Evolutionary conservation across 78 protist species (phyloP), one percentile per base, ranked within the genome.

Genomic region (Dictyostelium intermedium): DNA sequence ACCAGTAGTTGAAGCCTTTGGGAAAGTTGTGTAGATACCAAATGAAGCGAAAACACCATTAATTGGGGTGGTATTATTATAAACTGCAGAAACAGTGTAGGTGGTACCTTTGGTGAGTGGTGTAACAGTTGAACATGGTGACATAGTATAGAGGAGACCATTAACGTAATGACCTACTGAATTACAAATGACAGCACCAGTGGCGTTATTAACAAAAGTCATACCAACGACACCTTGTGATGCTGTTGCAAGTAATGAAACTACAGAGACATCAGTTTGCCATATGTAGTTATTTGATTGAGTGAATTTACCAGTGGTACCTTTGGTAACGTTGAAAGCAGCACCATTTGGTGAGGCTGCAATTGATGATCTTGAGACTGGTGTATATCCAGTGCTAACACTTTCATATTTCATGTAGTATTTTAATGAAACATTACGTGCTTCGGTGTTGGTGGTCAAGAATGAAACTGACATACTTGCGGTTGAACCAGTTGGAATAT

Each of bases 191-290:
- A 78, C 72, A 3, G 34, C 82, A 66, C 84, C 84, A 50, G 94
- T 89, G 3, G 85, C 85, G 23, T 89, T 89, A 37, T 89, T 89
- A 25, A 70, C 53, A 23, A 89, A 80, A 16, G 87, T 14, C 47
- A 89, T 35, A 50, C 56, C 70, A 34, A 89, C 30, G 2, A 89
- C 30, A 69, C 94, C 94, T 20, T 56, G 34, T 5, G 94, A 89
- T 30, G 83, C 94, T 1, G 87, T 53, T 11, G 87, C 60, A 23
- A 66, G 45, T 41, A 89, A 89, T 25, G 50, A 39, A 6, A 80
- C 94, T 32, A 85, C 82, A 35, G 70, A 25, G 0, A 89, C 63
- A 35, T 80, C 56, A n/a, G 47, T 61, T 39, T 47, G 81, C 94
- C 94, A 89, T 9, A 76, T 27, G 35, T 60, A n/a, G n/a, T 81